phyloP scores from a whole-genome alignment of 202 grass and related monocot species.

The Eragrostis tef region DNA sequence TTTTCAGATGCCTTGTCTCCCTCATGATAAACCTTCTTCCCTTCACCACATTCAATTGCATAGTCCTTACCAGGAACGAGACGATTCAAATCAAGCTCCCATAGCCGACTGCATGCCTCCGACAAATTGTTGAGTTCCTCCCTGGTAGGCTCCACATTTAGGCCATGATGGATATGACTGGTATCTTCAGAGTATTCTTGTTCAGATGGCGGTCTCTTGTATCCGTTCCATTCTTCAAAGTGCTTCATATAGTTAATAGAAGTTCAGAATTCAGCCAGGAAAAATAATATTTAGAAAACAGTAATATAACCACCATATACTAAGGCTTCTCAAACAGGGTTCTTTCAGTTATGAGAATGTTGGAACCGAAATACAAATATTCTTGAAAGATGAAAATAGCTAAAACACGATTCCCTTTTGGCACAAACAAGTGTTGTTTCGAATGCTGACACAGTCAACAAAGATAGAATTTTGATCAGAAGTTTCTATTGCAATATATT shows the following conservation, averaged over 20 bases:
- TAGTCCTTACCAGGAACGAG: conserved; percentile 76
- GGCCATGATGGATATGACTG: conserved; percentile 42
- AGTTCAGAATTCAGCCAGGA: conserved; percentile 30
- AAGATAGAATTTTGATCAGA: not conserved
- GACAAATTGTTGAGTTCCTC: conserved; percentile 74
- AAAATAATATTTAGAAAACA: conserved; percentile 23
- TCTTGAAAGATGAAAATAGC: not conserved
- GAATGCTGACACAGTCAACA: not conserved
- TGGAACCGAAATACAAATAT: not conserved
- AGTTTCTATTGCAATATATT: not conserved
- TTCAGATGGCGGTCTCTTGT: conserved; percentile 66
- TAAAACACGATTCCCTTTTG: conserved; percentile 22
- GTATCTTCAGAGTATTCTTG: conserved; percentile 68
- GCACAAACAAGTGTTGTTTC: not conserved
- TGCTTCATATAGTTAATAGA: conserved; percentile 36
- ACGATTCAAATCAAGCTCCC: conserved; percentile 83
- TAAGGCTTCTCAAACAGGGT: not conserved
- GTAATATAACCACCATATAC: conserved; percentile 22
- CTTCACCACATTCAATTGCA: conserved; percentile 66
- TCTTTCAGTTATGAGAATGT: not conserved
- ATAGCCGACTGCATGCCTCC: conserved; percentile 63
- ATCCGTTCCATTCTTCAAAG: conserved; percentile 68
- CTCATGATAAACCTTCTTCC: conserved; percentile 79
- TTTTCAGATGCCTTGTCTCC: conserved; percentile 64
- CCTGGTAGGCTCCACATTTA: conserved; percentile 64